Percentiles rank a stretch among this genome's conserved stretches.
phyloP scores from a whole-genome alignment of 257 asterid species.

The Phtheirospermum japonicum region DNA sequence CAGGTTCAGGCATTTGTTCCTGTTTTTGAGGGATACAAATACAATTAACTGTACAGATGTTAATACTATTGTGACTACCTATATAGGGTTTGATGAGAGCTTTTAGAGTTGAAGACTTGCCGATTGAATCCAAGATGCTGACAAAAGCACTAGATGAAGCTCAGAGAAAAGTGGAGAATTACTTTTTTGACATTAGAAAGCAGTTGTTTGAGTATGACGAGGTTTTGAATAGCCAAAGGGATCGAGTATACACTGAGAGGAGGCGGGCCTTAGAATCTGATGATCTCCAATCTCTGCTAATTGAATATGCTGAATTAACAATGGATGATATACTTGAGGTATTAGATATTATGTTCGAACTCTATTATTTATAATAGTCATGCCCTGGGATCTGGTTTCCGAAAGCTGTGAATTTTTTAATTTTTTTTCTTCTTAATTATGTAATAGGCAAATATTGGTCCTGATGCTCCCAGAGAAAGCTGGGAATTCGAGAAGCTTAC shows the following conservation, averaged over 20 bases:
- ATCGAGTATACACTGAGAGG: constrained; percentile 91
- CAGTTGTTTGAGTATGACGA: constrained; percentile 93
- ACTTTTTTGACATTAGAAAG: constrained; percentile 95
- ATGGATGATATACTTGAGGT: constrained; percentile 98
- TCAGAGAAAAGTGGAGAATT: constrained; percentile 95
- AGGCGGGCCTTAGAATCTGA: constrained; percentile 92
- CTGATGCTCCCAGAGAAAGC: constrained; percentile 83
- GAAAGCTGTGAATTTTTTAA: constrained; percentile 15
- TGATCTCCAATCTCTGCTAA: constrained; percentile 78
- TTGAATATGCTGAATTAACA: constrained; percentile 95
- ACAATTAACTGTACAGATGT: constrained; percentile 12
- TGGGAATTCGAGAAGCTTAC: constrained; percentile 92
- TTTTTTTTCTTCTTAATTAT: constrained; percentile 22
- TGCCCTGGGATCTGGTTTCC: constrained; percentile 22
- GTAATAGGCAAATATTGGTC: constrained; percentile 79
- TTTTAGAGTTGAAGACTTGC: constrained; percentile 97
- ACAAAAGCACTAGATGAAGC: constrained; percentile 99
- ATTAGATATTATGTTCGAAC: constrained; percentile 21
- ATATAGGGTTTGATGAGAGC: constrained; percentile 96
- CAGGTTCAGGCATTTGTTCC: constrained; percentile 54
- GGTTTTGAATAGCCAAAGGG: constrained; percentile 98
- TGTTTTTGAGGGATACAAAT: constrained; percentile 18
- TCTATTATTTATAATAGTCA: constrained; percentile 5
- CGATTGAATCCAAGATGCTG: constrained; percentile 97
- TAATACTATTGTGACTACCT: constrained; percentile 26